Conservation (phyloP, 2,329 filamentous ascomycete species). For the Arachnopeziza araneosa region DNA sequence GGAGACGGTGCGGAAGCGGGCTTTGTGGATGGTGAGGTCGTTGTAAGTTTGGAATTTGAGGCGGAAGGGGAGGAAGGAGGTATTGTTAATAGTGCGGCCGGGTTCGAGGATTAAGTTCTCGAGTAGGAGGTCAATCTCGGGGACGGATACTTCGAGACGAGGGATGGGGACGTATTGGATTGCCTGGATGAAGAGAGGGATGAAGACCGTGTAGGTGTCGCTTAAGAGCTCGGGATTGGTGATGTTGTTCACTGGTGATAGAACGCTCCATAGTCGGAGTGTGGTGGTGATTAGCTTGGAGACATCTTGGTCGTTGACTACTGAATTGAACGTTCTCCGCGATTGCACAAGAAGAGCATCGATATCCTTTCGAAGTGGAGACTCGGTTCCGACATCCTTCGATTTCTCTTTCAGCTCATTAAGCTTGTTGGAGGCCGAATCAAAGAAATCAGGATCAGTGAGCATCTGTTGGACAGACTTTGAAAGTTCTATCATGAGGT, state of each 20-base stretch:
- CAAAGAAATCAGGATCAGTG: constrained; percentile 81
- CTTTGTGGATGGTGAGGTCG: constrained; percentile 79
- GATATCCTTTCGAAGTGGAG: constrained; percentile 65
- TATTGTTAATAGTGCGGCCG: constrained; percentile 74
- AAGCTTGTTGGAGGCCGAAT: constrained; percentile 54
- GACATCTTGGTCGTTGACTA: constrained; percentile 67
- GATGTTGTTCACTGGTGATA: constrained; percentile 60
- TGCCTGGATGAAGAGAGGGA: constrained; percentile 69
- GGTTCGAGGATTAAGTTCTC: constrained; percentile 91
- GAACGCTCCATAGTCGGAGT: constrained; percentile 59
- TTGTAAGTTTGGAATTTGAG: constrained; percentile 79
- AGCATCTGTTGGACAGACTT: constrained; percentile 74
- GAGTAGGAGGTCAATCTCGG: constrained; percentile 76
- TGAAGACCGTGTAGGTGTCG: constrained; percentile 73
- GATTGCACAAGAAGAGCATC: constrained; percentile 66
- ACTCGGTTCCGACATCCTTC: constrained; percentile 60
- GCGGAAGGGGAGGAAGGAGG: constrained; percentile 83
- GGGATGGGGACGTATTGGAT: constrained; percentile 89
- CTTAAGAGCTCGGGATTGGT: constrained; percentile 67
- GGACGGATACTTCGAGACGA: constrained; percentile 78
- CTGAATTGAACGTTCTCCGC: constrained; percentile 60
- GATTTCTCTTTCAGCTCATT: constrained; percentile 46
- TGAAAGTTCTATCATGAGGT: constrained; percentile 66
- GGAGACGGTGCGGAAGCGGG: constrained; percentile 59
- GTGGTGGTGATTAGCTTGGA: constrained; percentile 62